Conservation (phyloP, 1,284 basidiomycete species). For the Pseudozyma pruni region DNA sequence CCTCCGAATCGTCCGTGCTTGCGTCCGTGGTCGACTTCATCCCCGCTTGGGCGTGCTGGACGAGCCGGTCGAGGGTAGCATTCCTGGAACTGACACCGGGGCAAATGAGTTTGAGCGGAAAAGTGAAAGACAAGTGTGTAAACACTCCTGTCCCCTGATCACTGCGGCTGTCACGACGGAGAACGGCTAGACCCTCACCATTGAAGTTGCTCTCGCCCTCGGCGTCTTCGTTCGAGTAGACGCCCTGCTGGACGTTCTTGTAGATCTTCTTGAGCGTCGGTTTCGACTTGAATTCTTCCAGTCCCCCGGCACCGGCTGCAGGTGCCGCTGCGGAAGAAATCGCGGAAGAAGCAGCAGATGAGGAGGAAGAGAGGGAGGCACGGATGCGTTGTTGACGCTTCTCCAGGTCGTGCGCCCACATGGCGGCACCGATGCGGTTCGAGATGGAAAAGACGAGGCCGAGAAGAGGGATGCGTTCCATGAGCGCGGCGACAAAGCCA, state of each 20-base stretch:
- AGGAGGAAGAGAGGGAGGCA: constrained; percentile 17
- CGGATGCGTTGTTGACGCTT: constrained; percentile 62
- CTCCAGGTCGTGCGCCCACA: constrained; percentile 67
- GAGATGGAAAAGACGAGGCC: constrained; percentile 63
- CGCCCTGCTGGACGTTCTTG: constrained; percentile 25
- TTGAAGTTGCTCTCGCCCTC: constrained; percentile 9
- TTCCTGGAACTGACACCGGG: constrained; percentile 71
- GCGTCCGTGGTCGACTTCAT: background rate
- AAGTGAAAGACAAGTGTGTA: constrained; percentile 80
- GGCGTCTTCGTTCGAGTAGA: background rate
- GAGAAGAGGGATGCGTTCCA: constrained; percentile 61
- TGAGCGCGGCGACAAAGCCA: constrained; percentile 58
- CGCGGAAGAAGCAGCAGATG: background rate
- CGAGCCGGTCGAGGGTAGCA: constrained; percentile 30
- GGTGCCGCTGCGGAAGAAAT: background rate
- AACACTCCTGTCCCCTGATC: constrained; percentile 70
- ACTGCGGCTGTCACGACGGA: constrained; percentile 1
- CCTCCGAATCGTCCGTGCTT: no score
- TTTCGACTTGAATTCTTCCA: constrained; percentile 28
- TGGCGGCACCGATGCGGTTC: constrained; percentile 66
- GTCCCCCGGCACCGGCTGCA: background rate
- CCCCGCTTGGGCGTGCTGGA: no score
- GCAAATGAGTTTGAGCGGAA: constrained; percentile 89
- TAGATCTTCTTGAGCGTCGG: constrained; percentile 42
- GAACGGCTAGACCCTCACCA: constrained; percentile 46